Base-by-base conservation (phyloP, 1,284 basidiomycete species). In the Pascua guehoae region DNA sequence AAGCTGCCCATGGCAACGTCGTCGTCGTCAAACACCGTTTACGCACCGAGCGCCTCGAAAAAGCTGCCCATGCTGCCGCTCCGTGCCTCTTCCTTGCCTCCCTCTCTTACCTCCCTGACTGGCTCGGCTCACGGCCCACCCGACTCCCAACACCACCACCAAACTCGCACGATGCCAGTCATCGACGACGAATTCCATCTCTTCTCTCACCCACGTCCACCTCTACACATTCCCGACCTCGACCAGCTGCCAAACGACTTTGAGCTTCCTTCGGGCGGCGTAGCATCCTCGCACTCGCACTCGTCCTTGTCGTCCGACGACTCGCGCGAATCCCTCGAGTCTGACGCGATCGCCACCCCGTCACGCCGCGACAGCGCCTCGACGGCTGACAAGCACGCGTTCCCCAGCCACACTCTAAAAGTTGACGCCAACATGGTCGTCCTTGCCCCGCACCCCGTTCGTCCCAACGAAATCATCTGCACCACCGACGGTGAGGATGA, bases 401-500 rank as follows among this genome's bases (percentile, higher is more conserved):
- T 37, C 39, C 15, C 37, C 24, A 32, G 24, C 24, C 24, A 32
- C 24, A 32, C 24, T 7, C 24, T 32, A 32, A 32, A 32, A 32
- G 24, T 32, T 32, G 24, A 32, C 24, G 7, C 24, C 24, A 32
- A 32, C 24, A 32, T 32, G 24, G 24, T 32, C 7, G 7, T 32
- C 24, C 24, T 32, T 32, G 24, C 24, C 24, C 24, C 24, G 24
- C 24, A 32, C 24, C 24, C 24, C 24, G 24, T 32, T 32, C 24
- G 24, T 32, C 24, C 24, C 24, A 32, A 32, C 24, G 24, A 32
- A 32, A 47, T 49, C 32, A 38, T 49, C 32, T 49, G 51, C 41
- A 46, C 51, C 15, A 43, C 56, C 7, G 56, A 58, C 24, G 56
- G 54, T 18, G 56, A 58, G 16, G 56, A 58, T 18, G 56, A 58